Percentiles rank a stretch among this genome's conserved stretches.
Conservation (phyloP, 371 early-diverging fungal genomes). For the Dichotomocladium elegans region DNA sequence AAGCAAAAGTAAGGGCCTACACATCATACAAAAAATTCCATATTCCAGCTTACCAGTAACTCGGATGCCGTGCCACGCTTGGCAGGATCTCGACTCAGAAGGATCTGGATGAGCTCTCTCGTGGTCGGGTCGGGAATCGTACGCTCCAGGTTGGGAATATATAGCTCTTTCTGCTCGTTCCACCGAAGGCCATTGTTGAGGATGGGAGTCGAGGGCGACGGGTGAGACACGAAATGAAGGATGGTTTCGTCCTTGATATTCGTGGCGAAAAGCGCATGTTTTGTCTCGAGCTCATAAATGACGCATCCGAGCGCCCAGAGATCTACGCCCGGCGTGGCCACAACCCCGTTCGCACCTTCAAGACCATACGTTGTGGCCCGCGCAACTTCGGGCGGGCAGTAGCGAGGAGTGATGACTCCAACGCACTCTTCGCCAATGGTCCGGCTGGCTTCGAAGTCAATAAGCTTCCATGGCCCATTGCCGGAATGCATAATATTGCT, state of each 20-base stretch:
- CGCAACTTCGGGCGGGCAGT: constrained; percentile 43
- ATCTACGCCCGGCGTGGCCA: constrained; percentile 45
- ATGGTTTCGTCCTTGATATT: constrained; percentile 45
- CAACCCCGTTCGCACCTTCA: constrained; percentile 47
- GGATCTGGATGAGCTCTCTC: constrained; percentile 23
- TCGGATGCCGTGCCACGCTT: constrained; percentile 30
- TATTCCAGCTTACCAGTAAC: constrained; percentile 23
- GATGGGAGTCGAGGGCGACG: constrained; percentile 40
- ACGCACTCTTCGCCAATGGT: constrained; percentile 34
- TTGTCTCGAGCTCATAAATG: constrained; percentile 42
- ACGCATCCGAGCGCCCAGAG: constrained; percentile 48
- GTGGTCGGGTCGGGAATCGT: constrained; percentile 24
- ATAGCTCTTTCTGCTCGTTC: constrained; percentile 35
- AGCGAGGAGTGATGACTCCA: constrained; percentile 24
- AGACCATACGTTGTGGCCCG: constrained; percentile 43
- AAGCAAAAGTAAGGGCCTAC: too few relatives aligned
- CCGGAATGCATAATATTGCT: constrained; percentile 34
- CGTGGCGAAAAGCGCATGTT: constrained; percentile 30
- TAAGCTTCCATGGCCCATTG: constrained; percentile 25
- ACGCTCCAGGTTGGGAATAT: constrained; percentile 37
- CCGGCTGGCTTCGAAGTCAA: constrained; percentile 47
- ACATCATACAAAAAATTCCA: not conserved
- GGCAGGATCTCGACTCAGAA: constrained; percentile 35
- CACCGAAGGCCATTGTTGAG: constrained; percentile 44
- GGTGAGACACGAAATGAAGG: constrained; percentile 43